phyloP scores from a whole-genome alignment of 345 rosid species.

The Geranium brycei region DNA sequence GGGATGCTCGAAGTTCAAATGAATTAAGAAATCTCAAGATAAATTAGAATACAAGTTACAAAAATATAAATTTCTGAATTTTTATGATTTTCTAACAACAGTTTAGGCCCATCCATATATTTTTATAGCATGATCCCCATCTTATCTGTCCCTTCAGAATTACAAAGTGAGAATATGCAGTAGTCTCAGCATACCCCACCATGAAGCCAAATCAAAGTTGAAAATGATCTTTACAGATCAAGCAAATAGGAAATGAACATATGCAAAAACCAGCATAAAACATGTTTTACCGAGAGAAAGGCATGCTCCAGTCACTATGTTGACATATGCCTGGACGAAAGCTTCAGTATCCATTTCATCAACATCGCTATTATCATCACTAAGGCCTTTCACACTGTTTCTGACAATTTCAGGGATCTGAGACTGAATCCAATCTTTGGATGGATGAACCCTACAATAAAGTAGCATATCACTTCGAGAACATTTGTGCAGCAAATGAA shows the following conservation, averaged over 20 bases:
- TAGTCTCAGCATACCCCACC: background rate
- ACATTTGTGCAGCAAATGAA: constrained; percentile 1
- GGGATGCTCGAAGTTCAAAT: too few relatives aligned
- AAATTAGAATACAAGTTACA: too few relatives aligned
- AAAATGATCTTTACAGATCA: background rate
- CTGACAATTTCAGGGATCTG: constrained; percentile 79
- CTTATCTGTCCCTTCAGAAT: too few relatives aligned
- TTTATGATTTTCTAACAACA: too few relatives aligned
- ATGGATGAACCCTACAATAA: constrained; percentile 56
- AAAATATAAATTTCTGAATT: too few relatives aligned
- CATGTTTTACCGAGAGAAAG: constrained; percentile 65
- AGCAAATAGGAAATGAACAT: background rate
- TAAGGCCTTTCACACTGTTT: constrained; percentile 45
- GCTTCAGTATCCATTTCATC: constrained; percentile 73
- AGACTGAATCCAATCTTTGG: constrained; percentile 71
- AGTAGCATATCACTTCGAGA: constrained; percentile 2
- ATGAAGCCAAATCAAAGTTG: background rate
- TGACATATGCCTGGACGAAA: constrained; percentile 77
- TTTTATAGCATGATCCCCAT: too few relatives aligned
- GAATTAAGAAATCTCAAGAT: too few relatives aligned
- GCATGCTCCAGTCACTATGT: constrained; percentile 87
- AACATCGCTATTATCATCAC: constrained; percentile 46
- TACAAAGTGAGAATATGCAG: background rate
- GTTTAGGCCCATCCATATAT: too few relatives aligned
- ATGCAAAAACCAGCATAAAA: constrained; percentile 2